phyloP scores from a whole-genome alignment of 2,329 filamentous ascomycete species.

The Xylariomycetidae sp. region DNA sequence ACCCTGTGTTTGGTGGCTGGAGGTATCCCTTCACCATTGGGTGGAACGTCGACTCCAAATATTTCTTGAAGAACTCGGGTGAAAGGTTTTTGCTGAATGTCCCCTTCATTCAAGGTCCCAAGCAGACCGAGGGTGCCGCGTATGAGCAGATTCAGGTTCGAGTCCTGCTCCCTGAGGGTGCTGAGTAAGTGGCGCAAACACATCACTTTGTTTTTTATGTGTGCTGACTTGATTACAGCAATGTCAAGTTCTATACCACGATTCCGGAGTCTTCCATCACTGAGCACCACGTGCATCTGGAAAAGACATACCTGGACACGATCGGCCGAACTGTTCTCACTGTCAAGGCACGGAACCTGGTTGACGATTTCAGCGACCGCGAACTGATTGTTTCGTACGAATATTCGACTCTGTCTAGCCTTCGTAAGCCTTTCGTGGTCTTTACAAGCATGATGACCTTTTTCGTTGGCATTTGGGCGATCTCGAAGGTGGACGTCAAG shows the following conservation, averaged over 20 bases:
- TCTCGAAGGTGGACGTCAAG: slow-evolving; percentile 75
- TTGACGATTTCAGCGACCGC: slow-evolving; percentile 82
- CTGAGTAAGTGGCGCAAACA: slow-evolving; percentile 55
- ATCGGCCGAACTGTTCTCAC: slow-evolving; percentile 77
- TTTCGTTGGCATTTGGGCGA: slow-evolving; percentile 66
- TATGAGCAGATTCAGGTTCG: slow-evolving; percentile 77
- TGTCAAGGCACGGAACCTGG: slow-evolving; percentile 76
- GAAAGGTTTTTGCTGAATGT: slow-evolving; percentile 82
- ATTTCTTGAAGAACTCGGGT: slow-evolving; percentile 60
- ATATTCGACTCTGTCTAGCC: slow-evolving; percentile 64
- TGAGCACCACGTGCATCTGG: slow-evolving; percentile 51
- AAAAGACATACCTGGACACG: slow-evolving; percentile 92
- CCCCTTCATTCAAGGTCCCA: slow-evolving; percentile 89
- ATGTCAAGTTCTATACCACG: slow-evolving; percentile 69
- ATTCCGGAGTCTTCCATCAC: slow-evolving; percentile 60
- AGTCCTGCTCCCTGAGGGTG: slow-evolving; percentile 85
- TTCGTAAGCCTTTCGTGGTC: slow-evolving; percentile 83
- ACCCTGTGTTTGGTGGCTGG: slow-evolving; percentile 96
- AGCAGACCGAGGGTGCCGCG: slow-evolving; percentile 75
- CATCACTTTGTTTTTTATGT: slow-evolving; percentile 22
- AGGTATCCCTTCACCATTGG: slow-evolving; percentile 96
- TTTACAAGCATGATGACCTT: slow-evolving; percentile 67
- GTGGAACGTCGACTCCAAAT: slow-evolving; percentile 83
- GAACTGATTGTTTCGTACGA: slow-evolving; percentile 85
- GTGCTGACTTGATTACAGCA: slow-evolving; percentile 53